Percentiles rank a stretch among this genome's conserved stretches.
phyloP scores from a whole-genome alignment of 2,329 filamentous ascomycete genomes.

The Exophiala mesophila region DNA sequence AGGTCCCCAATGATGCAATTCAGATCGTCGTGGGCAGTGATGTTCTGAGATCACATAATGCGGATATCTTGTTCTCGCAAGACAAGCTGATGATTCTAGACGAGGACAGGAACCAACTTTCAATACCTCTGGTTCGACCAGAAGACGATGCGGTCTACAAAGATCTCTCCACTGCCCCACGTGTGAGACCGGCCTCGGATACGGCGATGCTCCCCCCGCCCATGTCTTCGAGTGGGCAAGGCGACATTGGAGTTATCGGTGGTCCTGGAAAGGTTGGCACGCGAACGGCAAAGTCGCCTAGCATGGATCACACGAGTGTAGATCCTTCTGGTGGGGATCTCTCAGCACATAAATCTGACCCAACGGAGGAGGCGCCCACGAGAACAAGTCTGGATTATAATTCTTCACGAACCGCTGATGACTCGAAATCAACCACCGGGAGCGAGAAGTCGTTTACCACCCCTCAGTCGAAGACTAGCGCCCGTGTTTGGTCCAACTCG shows the following conservation, averaged over 20 bases:
- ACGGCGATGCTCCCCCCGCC: constrained; percentile 20
- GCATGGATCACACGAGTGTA: constrained; percentile 13
- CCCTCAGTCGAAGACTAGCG: constrained; percentile 23
- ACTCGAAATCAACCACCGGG: constrained; percentile 28
- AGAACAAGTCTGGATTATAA: constrained; percentile 18
- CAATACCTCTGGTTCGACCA: constrained; percentile 85
- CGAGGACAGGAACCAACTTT: constrained; percentile 78
- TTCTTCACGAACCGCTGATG: constrained; percentile 15
- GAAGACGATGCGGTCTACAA: constrained; percentile 82
- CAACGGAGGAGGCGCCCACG: constrained; percentile 9
- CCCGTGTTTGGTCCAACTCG: constrained; percentile 26
- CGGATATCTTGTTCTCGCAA: constrained; percentile 86
- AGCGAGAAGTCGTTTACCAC: constrained; percentile 30
- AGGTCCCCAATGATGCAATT: constrained; percentile 54
- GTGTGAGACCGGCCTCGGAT: constrained; percentile 17
- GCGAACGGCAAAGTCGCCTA: constrained; percentile 27
- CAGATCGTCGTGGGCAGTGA: constrained; percentile 90
- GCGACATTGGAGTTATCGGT: constrained; percentile 33
- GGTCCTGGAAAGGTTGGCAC: constrained; percentile 27
- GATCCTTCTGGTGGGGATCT: constrained; percentile 7
- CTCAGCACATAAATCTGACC: constrained; percentile 15
- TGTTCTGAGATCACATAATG: constrained; percentile 75
- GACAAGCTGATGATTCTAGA: constrained; percentile 85
- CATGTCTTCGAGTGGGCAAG: constrained; percentile 25
- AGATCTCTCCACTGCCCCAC: constrained; percentile 59